phyloP scores from a whole-genome alignment of 179 eudicot genomes.

The Dionaea muscipula region DNA sequence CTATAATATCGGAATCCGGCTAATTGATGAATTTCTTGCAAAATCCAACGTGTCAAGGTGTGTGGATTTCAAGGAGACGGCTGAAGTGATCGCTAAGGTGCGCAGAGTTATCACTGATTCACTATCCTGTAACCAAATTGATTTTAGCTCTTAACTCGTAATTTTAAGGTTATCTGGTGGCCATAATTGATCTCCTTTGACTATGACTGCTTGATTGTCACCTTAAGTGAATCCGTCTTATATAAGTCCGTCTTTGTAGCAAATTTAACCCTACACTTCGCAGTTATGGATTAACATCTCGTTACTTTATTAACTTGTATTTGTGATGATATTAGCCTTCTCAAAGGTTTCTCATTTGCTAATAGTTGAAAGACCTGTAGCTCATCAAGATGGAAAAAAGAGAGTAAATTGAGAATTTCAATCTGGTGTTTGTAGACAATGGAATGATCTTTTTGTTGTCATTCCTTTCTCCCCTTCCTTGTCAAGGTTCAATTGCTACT shows the following conservation, averaged over 20 bases:
- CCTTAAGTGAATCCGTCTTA: neutral
- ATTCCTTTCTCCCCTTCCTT: no score
- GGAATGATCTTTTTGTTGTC: no score
- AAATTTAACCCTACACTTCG: no score
- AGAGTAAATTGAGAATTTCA: no score
- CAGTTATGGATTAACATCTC: no score
- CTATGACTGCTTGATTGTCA: neutral
- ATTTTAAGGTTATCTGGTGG: neutral
- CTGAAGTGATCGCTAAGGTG: slow-evolving; percentile 98
- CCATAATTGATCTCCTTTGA: neutral
- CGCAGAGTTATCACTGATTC: neutral
- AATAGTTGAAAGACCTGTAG: neutral
- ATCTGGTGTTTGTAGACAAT: no score
- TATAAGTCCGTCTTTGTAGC: neutral
- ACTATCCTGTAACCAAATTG: neutral
- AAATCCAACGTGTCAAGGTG: slow-evolving; percentile 93
- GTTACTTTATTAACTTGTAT: no score
- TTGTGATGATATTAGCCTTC: no score
- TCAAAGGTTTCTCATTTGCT: no score
- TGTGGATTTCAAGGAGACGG: slow-evolving; percentile 92
- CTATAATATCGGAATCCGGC: slow-evolving; percentile 82
- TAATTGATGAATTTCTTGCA: slow-evolving; percentile 85
- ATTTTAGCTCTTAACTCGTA: neutral
- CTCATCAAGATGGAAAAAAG: neutral
- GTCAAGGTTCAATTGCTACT: no score